Conservation (phyloP, 257 asterid genomes). For the Solanum sejunctum region DNA sequence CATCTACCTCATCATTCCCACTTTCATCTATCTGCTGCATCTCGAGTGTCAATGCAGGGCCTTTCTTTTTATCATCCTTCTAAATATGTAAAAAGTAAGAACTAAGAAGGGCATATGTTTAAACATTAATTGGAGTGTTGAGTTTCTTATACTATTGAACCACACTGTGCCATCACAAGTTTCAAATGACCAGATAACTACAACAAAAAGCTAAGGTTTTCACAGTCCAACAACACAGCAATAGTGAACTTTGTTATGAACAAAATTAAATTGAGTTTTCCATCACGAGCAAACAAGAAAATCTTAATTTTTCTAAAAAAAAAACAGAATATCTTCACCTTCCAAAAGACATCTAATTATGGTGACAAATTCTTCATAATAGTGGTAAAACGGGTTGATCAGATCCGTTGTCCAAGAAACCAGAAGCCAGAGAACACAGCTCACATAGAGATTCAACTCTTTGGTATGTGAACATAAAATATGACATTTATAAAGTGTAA, state of each 20-base stretch:
- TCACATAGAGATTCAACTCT: background rate
- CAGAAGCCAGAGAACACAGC: background rate
- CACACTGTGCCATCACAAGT: background rate
- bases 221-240: background rate
- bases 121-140: too few relatives aligned
- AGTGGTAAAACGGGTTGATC: background rate
- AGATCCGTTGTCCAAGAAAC: background rate
- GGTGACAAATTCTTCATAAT: background rate
- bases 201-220: conserved; percentile 1
- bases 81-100: background rate
- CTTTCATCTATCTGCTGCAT: conserved; percentile 30
- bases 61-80: background rate
- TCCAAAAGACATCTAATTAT: too few relatives aligned
- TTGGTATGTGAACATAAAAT: background rate
- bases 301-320: too few relatives aligned
- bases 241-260: too few relatives aligned
- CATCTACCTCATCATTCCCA: conserved; percentile 78
- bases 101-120: background rate
- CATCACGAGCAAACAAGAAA: too few relatives aligned
- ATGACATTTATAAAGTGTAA: too few relatives aligned
- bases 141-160: too few relatives aligned
- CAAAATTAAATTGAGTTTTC: too few relatives aligned
- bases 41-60: background rate
- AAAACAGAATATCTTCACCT: too few relatives aligned
- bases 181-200: conserved; percentile 27